phyloP scores from a whole-genome alignment of 768 basidiomycete genomes.

The Boletus subparvulus region DNA sequence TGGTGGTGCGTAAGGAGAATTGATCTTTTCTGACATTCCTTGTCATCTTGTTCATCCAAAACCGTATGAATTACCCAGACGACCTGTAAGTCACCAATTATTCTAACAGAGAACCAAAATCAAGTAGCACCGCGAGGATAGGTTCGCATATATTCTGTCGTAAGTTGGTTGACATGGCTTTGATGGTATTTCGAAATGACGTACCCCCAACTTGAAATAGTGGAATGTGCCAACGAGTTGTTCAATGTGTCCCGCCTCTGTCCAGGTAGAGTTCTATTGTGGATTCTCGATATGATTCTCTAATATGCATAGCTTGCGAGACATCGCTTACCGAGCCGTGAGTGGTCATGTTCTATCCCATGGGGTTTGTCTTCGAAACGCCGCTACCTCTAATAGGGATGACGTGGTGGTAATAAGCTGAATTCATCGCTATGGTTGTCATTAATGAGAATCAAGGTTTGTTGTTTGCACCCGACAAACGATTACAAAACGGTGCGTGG shows the following conservation, averaged over 20 bases:
- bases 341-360: constrained; percentile 17
- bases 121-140: constrained; percentile 25
- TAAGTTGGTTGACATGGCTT: constrained; percentile 27
- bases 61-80: constrained; percentile 39
- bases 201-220: constrained; percentile 35
- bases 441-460: constrained; percentile 49
- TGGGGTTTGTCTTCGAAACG: not conserved
- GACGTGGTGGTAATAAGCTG: constrained; percentile 55
- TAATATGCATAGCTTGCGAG: constrained; percentile 64
- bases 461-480: constrained; percentile 81
- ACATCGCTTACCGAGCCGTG: constrained; percentile 79
- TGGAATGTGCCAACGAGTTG: constrained; percentile 82
- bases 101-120: not conserved
- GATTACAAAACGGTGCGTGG: constrained; percentile 85
- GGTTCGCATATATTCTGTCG: constrained; percentile 89
- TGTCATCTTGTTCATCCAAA: not conserved
- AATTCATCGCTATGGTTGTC: not conserved
- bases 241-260: constrained; percentile 78
- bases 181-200: not conserved
- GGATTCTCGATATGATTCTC: not conserved
- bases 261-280: constrained; percentile 51
- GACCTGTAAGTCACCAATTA: constrained; percentile 44
- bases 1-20: constrained; percentile 59
- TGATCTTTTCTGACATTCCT: not conserved
- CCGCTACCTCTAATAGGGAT: constrained; percentile 28